These are phyloP conservation scores for Aphanocladium album DNA, from an alignment of 2,329 filamentous ascomycete species.

Conservation along the genomic window DNA sequence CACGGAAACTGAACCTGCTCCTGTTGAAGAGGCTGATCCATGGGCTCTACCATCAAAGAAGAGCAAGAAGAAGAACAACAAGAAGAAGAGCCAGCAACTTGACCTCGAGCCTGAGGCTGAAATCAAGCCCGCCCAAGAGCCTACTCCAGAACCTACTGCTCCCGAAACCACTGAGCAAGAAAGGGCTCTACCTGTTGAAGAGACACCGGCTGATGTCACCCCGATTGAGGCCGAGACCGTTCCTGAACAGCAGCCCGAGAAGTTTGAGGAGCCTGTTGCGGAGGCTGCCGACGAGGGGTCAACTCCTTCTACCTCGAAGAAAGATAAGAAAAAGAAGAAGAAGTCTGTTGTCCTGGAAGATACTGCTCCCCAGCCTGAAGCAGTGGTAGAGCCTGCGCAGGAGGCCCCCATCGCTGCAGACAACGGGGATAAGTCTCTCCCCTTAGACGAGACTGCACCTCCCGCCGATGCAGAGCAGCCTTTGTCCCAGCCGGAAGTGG, in stretches of 20 bases:
- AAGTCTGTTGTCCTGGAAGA: neutral
- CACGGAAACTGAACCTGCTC: conserved; percentile 5
- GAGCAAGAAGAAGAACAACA: conserved; percentile 18
- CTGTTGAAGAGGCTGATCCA: conserved; percentile 15
- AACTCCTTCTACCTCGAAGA: conserved; percentile 25
- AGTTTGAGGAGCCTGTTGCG: neutral
- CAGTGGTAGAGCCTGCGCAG: neutral
- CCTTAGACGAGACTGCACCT: neutral
- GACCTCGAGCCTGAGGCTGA: neutral
- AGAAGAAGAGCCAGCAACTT: conserved; percentile 7
- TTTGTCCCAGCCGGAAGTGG: neutral
- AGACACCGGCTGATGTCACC: neutral
- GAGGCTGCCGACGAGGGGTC: conserved; percentile 5
- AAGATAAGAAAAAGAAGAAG: conserved; percentile 29
- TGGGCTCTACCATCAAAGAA: conserved; percentile 14
- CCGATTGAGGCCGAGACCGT: no score
- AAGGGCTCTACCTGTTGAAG: neutral
- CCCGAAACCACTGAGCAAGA: neutral
- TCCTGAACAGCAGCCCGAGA: neutral
- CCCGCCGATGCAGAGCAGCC: neutral
- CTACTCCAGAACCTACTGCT: neutral
- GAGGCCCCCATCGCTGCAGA: neutral
- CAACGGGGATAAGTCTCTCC: neutral
- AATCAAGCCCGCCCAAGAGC: neutral
- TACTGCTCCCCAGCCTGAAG: neutral